phyloP scores from a whole-genome alignment of 108 stramenopile species.

The Nannochloropsis gaditana region DNA sequence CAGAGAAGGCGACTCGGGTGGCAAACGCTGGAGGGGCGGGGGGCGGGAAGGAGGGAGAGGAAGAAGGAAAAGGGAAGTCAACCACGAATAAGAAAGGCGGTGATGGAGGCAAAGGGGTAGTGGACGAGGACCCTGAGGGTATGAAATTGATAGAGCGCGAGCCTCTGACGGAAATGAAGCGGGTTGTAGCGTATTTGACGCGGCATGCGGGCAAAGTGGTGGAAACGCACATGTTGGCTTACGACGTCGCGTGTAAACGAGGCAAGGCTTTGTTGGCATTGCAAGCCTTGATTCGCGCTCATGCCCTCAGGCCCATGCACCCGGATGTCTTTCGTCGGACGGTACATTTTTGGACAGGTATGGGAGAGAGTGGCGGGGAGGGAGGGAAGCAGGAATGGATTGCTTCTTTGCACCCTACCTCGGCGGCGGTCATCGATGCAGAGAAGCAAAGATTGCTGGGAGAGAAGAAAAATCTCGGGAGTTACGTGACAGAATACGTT shows the following conservation, averaged over 20 bases:
- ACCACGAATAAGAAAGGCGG: constrained; percentile 18
- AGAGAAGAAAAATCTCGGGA: neutral
- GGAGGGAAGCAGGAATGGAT: constrained; percentile 6
- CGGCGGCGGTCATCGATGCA: constrained; percentile 39
- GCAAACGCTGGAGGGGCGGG: constrained; percentile 7
- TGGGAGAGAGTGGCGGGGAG: neutral
- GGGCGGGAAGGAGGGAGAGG: constrained; percentile 31
- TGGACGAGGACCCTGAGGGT: constrained; percentile 78
- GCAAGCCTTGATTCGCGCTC: constrained; percentile 54
- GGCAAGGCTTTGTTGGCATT: constrained; percentile 79
- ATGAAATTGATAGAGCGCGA: constrained; percentile 67
- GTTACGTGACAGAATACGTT: neutral
- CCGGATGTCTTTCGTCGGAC: constrained; percentile 21
- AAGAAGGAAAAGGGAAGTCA: neutral
- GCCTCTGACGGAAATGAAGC: constrained; percentile 70
- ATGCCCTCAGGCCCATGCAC: neutral
- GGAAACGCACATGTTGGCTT: constrained; percentile 73
- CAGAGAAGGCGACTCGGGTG: constrained; percentile 14
- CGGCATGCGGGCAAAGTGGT: constrained; percentile 64
- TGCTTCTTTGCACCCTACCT: neutral
- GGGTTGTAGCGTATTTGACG: constrained; percentile 65
- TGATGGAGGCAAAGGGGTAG: constrained; percentile 4
- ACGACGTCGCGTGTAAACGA: constrained; percentile 80
- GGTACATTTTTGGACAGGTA: neutral
- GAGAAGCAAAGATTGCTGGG: constrained; percentile 38